These are phyloP conservation scores for Parachlorella kessleri DNA, from an alignment of 139 green algal species.

Conservation along the genomic window DNA sequence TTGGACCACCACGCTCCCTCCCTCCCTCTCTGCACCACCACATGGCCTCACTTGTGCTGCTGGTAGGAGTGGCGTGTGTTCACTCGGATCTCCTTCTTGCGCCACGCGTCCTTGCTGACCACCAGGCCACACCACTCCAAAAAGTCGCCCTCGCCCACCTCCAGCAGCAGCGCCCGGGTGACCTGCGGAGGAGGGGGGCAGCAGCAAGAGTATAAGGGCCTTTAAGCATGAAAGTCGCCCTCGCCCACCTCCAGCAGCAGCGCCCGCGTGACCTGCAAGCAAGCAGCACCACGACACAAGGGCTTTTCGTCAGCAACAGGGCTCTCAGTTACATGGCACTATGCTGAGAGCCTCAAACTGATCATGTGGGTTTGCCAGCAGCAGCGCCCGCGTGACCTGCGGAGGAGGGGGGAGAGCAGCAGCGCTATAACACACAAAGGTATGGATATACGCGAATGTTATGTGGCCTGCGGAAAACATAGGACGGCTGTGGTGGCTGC, in stretches of 20 bases:
- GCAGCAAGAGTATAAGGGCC: too few species aligned
- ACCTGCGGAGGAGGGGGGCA: constrained; percentile 20
- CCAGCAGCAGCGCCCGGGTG: constrained; percentile 41
- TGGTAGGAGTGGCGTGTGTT: constrained; percentile 74
- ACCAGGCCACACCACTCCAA: constrained; percentile 51
- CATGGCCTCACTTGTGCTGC: constrained; percentile 69
- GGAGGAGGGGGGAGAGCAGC: background rate
- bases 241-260: constrained; percentile 50
- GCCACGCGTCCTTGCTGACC: constrained; percentile 21
- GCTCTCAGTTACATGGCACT: background rate
- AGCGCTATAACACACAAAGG: background rate
- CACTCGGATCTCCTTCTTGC: constrained; percentile 51
- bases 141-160: constrained; percentile 48
- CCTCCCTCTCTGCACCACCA: background rate
- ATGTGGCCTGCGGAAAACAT: too few species aligned
- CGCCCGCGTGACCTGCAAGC: constrained; percentile 34
- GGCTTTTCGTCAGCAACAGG: background rate
- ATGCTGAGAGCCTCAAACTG: background rate
- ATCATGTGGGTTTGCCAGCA: constrained; percentile 22
- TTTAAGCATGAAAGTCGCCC: background rate
- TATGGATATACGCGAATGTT: background rate
- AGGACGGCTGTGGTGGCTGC: too few species aligned
- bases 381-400: constrained; percentile 38
- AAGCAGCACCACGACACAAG: background rate
- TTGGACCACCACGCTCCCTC: background rate